phyloP scores from a whole-genome alignment of 2,329 filamentous ascomycete genomes.

The Neonectria neomacrospora region DNA sequence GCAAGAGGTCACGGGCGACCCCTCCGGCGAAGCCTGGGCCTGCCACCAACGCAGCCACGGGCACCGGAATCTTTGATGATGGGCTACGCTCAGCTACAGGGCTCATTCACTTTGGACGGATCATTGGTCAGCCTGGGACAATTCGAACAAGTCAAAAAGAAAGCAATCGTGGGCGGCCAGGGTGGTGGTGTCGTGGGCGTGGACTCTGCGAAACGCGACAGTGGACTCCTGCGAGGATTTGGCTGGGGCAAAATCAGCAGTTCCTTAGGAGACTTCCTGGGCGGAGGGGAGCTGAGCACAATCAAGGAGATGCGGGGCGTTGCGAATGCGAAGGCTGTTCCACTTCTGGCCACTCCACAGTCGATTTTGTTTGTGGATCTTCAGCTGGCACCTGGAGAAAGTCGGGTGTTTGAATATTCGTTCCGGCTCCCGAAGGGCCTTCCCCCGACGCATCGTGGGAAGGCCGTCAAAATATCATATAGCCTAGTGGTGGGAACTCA shows the following conservation, averaged over 20 bases:
- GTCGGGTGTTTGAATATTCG: slow-evolving; percentile 84
- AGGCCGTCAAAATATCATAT: slow-evolving; percentile 94
- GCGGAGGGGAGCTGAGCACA: slow-evolving; percentile 86
- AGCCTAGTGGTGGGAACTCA: slow-evolving; percentile 93
- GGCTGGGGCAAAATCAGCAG: slow-evolving; percentile 91
- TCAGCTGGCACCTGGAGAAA: slow-evolving; percentile 87
- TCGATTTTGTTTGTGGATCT: slow-evolving; percentile 96
- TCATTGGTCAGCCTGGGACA: slow-evolving; percentile 88
- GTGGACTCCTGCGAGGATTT: slow-evolving; percentile 82
- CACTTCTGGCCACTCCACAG: slow-evolving; percentile 92
- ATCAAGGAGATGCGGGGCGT: slow-evolving; percentile 95
- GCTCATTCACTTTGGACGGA: slow-evolving; percentile 90
- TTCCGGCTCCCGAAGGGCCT: slow-evolving; percentile 88
- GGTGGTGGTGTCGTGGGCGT: slow-evolving; percentile 87
- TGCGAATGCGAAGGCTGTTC: slow-evolving; percentile 86
- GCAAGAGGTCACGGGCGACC: slow-evolving; percentile 52
- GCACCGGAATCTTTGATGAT: slow-evolving; percentile 90
- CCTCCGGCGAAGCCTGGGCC: slow-evolving; percentile 58
- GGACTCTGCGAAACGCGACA: slow-evolving; percentile 77
- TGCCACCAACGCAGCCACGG: slow-evolving; percentile 57
- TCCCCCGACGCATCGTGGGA: slow-evolving; percentile 91
- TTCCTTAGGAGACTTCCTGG: slow-evolving; percentile 88
- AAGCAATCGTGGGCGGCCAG: slow-evolving; percentile 88
- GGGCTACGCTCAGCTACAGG: slow-evolving; percentile 95
- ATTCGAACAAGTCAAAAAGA: slow-evolving; percentile 96